Percentiles rank a stretch among this genome's conserved stretches.
These are phyloP conservation scores for Auriscalpium microsporum DNA, from an alignment of 768 basidiomycete genomes.

Conservation along the genomic window DNA sequence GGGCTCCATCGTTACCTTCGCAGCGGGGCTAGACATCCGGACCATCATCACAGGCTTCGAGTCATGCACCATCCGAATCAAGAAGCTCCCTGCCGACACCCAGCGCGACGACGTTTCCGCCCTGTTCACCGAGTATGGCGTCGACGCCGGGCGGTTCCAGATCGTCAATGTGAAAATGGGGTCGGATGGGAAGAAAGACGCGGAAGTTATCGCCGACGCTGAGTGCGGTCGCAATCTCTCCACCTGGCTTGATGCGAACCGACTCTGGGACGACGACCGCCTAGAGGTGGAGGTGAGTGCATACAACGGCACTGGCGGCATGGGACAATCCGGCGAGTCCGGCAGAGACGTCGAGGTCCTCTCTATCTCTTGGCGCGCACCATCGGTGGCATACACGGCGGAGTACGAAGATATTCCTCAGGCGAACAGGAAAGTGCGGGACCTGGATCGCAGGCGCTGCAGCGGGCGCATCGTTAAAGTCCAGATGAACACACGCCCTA, in stretches of 20 bases:
- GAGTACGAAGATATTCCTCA: conserved; percentile 28
- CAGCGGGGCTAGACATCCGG: not conserved
- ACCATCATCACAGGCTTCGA: not conserved
- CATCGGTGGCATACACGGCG: conserved; percentile 38
- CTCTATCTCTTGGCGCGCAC: conserved; percentile 43
- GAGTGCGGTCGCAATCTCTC: conserved; percentile 35
- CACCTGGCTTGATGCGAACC: conserved; percentile 35
- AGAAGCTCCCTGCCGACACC: not conserved
- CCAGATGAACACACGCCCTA: conserved; percentile 33
- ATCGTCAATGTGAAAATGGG: not conserved
- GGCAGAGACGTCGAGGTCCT: conserved; percentile 30
- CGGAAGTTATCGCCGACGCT: conserved; percentile 33
- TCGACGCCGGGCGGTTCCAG: not conserved
- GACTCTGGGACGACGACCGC: conserved; percentile 34
- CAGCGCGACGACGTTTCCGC: not conserved
- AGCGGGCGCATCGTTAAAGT: conserved; percentile 40
- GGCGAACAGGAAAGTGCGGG: conserved; percentile 27
- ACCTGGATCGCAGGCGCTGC: conserved; percentile 29
- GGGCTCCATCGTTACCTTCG: not conserved
- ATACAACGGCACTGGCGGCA: conserved; percentile 31
- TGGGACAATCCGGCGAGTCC: conserved; percentile 26
- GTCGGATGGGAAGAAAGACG: conserved; percentile 26
- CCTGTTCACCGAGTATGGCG: not conserved
- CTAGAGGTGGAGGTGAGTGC: conserved; percentile 36
- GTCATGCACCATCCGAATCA: not conserved